Conservation (phyloP, 768 basidiomycete species). For the Tricholoma hemisulphureum region DNA sequence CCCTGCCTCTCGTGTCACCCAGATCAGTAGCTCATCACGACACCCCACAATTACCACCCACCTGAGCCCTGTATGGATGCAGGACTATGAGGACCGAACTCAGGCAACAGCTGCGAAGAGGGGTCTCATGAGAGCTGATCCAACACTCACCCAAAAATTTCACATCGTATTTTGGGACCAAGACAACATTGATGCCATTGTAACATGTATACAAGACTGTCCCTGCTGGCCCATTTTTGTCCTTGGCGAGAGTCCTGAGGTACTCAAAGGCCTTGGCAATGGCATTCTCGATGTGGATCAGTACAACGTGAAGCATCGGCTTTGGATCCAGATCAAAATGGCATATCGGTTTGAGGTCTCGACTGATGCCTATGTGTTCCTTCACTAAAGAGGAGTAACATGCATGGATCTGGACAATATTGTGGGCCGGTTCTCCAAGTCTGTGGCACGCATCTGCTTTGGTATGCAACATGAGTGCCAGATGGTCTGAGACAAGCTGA, state of each 20-base stretch:
- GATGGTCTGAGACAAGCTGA: background rate
- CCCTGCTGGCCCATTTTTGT: background rate
- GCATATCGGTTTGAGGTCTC: background rate
- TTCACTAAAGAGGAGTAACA: background rate
- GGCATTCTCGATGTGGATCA: background rate
- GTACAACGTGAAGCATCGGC: background rate
- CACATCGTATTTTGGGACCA: background rate
- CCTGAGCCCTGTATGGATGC: background rate
- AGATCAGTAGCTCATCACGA: background rate
- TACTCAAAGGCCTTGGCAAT: background rate
- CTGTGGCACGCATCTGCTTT: background rate
- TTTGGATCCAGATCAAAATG: background rate
- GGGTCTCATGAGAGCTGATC: background rate
- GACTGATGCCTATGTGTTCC: background rate
- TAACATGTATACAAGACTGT: background rate
- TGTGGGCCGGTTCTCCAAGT: background rate
- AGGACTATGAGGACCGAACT: background rate
- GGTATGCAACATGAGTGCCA: background rate
- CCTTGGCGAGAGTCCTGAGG: background rate
- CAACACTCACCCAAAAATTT: background rate
- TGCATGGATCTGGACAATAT: background rate
- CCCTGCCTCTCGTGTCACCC: background rate
- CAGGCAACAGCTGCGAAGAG: background rate
- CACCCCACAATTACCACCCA: background rate
- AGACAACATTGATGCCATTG: background rate